A percentile compares a stretch with the other conserved stretches of the same genome.
phyloP scores from a whole-genome alignment of 345 rosid species.

The Hevea brasiliensis region DNA sequence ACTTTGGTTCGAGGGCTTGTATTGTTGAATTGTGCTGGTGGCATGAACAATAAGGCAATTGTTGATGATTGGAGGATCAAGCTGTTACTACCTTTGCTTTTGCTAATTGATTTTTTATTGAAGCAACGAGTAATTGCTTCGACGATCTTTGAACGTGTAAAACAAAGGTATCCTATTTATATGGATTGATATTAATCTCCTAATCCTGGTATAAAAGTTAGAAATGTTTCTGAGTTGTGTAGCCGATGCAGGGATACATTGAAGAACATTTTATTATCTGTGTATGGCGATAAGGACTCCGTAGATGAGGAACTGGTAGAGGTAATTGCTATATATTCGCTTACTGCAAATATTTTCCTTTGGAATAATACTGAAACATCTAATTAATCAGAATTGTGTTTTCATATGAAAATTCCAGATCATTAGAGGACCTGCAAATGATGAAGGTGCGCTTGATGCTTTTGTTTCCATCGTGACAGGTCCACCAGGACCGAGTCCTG shows the following conservation, averaged over 20 bases:
- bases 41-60: constrained; percentile 93
- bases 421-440: constrained; percentile 71
- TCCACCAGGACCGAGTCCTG: constrained; percentile 92
- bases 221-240: background rate
- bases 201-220: no score
- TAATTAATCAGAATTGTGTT: background rate
- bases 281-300: constrained; percentile 71
- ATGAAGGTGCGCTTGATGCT: constrained; percentile 86
- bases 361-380: background rate
- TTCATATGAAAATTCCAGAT: constrained; percentile 44
- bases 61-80: constrained; percentile 98
- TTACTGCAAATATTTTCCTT: background rate
- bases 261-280: constrained; percentile 58
- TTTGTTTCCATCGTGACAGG: constrained; percentile 81
- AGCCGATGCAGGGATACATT: constrained; percentile 58
- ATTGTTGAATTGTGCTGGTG: constrained; percentile 86
- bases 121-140: constrained; percentile 68
- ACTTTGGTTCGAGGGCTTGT: constrained; percentile 71
- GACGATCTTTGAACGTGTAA: constrained; percentile 68
- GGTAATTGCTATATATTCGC: constrained; percentile 35
- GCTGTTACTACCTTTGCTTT: constrained; percentile 67
- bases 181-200: no score
- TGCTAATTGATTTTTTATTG: constrained; percentile 70
- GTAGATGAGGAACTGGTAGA: constrained; percentile 82
- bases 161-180: constrained; percentile 46